A percentile compares a stretch with the other conserved stretches of the same genome.
phyloP scores from a whole-genome alignment of 2,329 filamentous ascomycete genomes.

The Rachicladosporium sp. region DNA sequence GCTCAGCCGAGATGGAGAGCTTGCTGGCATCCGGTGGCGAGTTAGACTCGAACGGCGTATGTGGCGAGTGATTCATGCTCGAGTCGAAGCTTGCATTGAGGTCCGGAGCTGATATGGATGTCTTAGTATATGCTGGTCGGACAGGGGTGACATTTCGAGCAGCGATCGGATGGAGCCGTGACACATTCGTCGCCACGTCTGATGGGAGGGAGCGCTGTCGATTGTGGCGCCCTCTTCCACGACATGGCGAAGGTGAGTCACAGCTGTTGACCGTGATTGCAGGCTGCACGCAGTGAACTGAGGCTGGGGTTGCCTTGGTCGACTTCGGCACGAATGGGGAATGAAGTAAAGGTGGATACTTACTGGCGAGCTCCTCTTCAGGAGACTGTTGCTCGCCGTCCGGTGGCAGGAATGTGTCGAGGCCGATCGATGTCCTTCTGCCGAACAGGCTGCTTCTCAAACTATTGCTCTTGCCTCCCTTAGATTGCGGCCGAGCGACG shows the following conservation, averaged over 20 bases:
- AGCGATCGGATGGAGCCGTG: slow-evolving; percentile 2
- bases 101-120: too few species aligned
- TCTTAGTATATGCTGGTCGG: too few species aligned
- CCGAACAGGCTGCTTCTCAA: slow-evolving; percentile 38
- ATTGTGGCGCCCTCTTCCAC: slow-evolving; percentile 2
- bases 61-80: too few species aligned
- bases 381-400: slow-evolving; percentile 18
- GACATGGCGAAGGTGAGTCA: too few species aligned
- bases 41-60: slow-evolving; percentile 65
- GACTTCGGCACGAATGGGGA: neutral
- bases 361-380: slow-evolving; percentile 7
- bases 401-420: slow-evolving; percentile 35
- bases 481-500: slow-evolving; percentile 27
- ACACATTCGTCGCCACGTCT: too few species aligned
- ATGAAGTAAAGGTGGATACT: too few species aligned
- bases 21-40: slow-evolving; percentile 69
- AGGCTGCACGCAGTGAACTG: too few species aligned
- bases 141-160: slow-evolving; percentile 3
- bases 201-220: slow-evolving; percentile 3
- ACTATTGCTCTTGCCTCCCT: slow-evolving; percentile 38
- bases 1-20: slow-evolving; percentile 64
- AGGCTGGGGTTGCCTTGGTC: neutral
- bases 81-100: too few species aligned
- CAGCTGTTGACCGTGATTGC: too few species aligned
- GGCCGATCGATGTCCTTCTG: slow-evolving; percentile 32